Conservation (phyloP, 768 basidiomycete species). For the Trametes punicea region DNA sequence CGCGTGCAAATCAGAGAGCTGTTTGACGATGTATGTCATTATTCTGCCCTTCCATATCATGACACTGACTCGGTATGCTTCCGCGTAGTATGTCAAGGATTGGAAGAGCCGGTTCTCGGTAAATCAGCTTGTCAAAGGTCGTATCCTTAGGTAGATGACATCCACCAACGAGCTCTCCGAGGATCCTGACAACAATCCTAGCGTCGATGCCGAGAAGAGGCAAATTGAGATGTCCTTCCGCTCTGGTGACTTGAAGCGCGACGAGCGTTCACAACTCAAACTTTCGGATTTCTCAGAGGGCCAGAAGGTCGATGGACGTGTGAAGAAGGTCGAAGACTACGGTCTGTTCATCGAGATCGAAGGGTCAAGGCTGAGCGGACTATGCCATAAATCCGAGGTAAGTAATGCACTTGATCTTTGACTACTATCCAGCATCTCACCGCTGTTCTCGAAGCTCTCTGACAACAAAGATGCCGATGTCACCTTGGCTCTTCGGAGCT, state of each 20-base stretch:
- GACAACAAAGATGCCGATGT: constrained; percentile 85
- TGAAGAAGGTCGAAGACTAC: constrained; percentile 83
- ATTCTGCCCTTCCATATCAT: neutral
- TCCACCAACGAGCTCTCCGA: neutral
- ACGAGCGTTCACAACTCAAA: constrained; percentile 35
- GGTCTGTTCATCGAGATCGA: constrained; percentile 92
- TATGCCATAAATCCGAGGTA: constrained; percentile 95
- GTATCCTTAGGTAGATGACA: constrained; percentile 63
- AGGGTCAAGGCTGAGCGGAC: constrained; percentile 78
- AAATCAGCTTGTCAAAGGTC: constrained; percentile 85
- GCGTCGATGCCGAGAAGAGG: constrained; percentile 65
- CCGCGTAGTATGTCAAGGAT: constrained; percentile 81
- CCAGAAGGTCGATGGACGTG: constrained; percentile 73
- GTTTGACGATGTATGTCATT: constrained; percentile 68
- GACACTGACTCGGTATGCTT: neutral
- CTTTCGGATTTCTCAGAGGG: constrained; percentile 66
- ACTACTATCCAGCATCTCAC: constrained; percentile 1
- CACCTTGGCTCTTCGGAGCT: constrained; percentile 68
- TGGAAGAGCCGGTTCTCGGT: constrained; percentile 82
- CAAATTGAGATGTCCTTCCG: constrained; percentile 92
- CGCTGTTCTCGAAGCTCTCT: constrained; percentile 59
- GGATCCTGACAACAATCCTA: constrained; percentile 29
- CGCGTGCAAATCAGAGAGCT: constrained; percentile 92
- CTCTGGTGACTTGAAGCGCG: constrained; percentile 50
- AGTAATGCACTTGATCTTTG: constrained; percentile 16